Base-by-base conservation (phyloP, 176 grass and related monocot species). In the Oryza meridionalis region DNA sequence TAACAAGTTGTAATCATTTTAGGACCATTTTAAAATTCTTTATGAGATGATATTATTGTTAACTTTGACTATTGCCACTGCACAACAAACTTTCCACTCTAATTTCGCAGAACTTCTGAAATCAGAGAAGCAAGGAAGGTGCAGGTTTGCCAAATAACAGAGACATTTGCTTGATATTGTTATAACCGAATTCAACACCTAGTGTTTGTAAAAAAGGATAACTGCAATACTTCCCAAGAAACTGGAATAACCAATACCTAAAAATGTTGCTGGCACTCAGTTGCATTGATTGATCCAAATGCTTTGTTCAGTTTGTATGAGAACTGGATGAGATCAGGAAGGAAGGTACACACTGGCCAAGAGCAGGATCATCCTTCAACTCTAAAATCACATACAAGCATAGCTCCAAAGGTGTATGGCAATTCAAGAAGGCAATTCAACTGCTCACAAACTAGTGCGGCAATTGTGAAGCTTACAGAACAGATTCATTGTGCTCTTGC, bases 381-480 rank as follows among this genome's bases (percentile, higher is more conserved):
- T 15, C 46, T 14, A 49, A 49, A 49, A 49, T 49, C 46, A 49
- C 13, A 49, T 13, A 49, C 13, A 49, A 49, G 46, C 0, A 49
- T 89, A 51, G 75, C 93, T 53, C 93, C 93, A 64, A 84, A 72
- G 88, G 92, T 15, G 67, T 88, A 3, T 97, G 90, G 95, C 29
- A 31, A 98, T 44, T 15, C 53, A 11, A 92, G 93, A 80, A 84
- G 33, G 3, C 87, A 98, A 19, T 90, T 98, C 29, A 95, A 98
- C 16, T 98, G 96, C 67, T 88, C 94, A 46, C 93, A 98, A 11
- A 98, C 91, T 27, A 84, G 79, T 68, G 31, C 65, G 17, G 78
- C 89, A 21, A 92, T 87, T 40, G 87, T 91, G 38, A 86, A 90
- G 19, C 19, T 90, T 10, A 73, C 81, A 4, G 91, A 95, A 19